Percentiles rank a stretch among this genome's conserved stretches.
phyloP scores from a whole-genome alignment of 768 basidiomycete genomes.

The Nidula microcarpa region DNA sequence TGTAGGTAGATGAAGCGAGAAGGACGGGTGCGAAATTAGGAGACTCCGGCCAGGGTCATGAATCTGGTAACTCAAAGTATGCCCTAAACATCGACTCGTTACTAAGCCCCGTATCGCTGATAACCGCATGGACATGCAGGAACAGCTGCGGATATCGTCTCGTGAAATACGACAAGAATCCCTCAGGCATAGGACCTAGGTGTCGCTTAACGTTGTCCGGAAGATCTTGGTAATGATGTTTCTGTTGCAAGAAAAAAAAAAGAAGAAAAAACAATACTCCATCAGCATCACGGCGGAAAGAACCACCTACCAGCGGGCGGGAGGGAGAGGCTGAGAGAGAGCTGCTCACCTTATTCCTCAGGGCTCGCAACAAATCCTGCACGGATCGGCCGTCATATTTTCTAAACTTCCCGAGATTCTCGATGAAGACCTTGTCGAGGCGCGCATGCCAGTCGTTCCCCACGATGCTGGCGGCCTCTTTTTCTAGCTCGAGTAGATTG shows the following conservation, averaged over 20 bases:
- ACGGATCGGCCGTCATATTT: slow-evolving; percentile 93
- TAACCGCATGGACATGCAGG: slow-evolving; percentile 87
- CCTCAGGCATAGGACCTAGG: slow-evolving; percentile 88
- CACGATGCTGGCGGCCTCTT: slow-evolving; percentile 63
- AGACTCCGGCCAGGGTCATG: slow-evolving; percentile 2
- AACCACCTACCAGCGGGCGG: neutral
- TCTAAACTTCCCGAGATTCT: slow-evolving; percentile 94
- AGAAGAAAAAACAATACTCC: neutral
- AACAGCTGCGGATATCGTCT: slow-evolving; percentile 88
- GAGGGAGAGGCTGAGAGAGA: neutral
- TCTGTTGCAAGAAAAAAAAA: slow-evolving; percentile 39
- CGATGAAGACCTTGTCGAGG: slow-evolving; percentile 86
- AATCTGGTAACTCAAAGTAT: slow-evolving; percentile 74
- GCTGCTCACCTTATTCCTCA: slow-evolving; percentile 85
- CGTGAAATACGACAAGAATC: slow-evolving; percentile 92
- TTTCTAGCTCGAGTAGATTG: slow-evolving; percentile 73
- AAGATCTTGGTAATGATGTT: slow-evolving; percentile 97
- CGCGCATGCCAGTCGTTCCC: slow-evolving; percentile 88
- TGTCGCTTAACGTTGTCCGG: slow-evolving; percentile 88
- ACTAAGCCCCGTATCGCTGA: slow-evolving; percentile 67
- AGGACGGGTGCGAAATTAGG: no score
- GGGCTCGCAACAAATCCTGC: slow-evolving; percentile 86
- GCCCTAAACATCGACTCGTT: slow-evolving; percentile 87
- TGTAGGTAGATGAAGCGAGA: no score
- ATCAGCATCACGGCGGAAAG: neutral